phyloP scores from a whole-genome alignment of 306 rosid species.

The Cicer pinnatifidum region DNA sequence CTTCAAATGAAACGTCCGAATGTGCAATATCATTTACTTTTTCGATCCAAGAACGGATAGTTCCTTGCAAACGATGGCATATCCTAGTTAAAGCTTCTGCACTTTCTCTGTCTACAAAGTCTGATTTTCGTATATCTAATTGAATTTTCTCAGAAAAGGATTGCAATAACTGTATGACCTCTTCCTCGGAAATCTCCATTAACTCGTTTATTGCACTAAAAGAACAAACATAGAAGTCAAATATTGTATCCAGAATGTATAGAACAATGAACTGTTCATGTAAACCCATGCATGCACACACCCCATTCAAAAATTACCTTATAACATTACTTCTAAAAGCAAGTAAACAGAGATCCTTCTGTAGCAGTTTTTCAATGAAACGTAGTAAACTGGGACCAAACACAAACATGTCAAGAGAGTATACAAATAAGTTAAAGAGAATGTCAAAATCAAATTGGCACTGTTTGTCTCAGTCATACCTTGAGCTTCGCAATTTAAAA shows the following conservation, averaged over 20 bases:
- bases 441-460: conserved; percentile 23
- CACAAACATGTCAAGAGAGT: conserved; percentile 47
- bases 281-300: background rate
- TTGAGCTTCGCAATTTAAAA: conserved; percentile 57
- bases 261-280: conserved; percentile 34
- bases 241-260: conserved; percentile 4
- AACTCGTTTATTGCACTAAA: conserved; percentile 66
- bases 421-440: conserved; percentile 38
- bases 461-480: conserved; percentile 53
- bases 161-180: conserved; percentile 62
- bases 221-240: conserved; percentile 44
- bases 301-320: conserved; percentile 58
- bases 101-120: conserved; percentile 50
- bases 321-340: conserved; percentile 59
- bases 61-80: conserved; percentile 55
- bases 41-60: conserved; percentile 50
- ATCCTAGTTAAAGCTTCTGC: conserved; percentile 56
- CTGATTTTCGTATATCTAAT: conserved; percentile 40
- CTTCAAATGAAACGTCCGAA: conserved; percentile 46
- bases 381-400: conserved; percentile 65
- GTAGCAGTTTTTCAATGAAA: conserved; percentile 64
- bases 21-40: conserved; percentile 49
- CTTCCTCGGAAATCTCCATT: conserved; percentile 67
- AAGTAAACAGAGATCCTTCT: conserved; percentile 55
- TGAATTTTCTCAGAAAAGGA: conserved; percentile 63